Evolutionary conservation across 1,139 yeast genomes (phyloP).

Genomic region (Pichia cactophila): DNA sequence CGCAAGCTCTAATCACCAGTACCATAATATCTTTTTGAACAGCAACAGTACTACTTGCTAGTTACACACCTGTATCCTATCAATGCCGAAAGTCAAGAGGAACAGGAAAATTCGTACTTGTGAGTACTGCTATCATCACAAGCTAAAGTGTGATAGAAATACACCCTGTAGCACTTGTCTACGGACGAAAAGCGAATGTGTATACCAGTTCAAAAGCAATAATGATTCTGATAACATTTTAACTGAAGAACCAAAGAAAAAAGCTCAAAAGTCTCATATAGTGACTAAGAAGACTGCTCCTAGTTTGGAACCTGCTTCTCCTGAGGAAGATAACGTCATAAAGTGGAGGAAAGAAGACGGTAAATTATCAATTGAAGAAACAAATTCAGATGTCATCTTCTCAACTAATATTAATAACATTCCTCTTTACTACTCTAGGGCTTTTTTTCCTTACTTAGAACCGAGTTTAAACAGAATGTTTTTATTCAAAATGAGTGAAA

Average conservation of each 20-base stretch:
- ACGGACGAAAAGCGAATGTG: conserved; percentile 30
- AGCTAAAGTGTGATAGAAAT: conserved; percentile 36
- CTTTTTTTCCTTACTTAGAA: conserved; percentile 16
- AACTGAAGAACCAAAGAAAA: neutral
- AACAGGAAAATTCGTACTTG: conserved; percentile 26
- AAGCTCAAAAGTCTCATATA: neutral
- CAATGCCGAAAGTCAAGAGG: conserved; percentile 13
- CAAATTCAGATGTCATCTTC: conserved; percentile 1
- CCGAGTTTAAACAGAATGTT: conserved; percentile 14
- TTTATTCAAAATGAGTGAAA: conserved; percentile 11
- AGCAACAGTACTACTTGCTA: too few relatives aligned
- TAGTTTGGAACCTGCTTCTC: neutral
- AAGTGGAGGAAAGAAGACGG: neutral
- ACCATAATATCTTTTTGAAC: too few relatives aligned
- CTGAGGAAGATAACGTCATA: neutral
- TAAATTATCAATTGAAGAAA: neutral
- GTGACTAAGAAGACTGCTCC: neutral
- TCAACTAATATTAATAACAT: conserved; percentile 3
- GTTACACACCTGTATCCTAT: neutral
- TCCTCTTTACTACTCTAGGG: conserved; percentile 14
- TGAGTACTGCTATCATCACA: conserved; percentile 34
- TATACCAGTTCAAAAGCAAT: conserved; percentile 39
- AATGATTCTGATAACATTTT: neutral
- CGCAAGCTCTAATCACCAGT: too few relatives aligned
- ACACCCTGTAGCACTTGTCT: conserved; percentile 25